A percentile compares a stretch with the other conserved stretches of the same genome.
phyloP scores from a whole-genome alignment of 352 stramenopile species.

The Phytophthora hibernalis region DNA sequence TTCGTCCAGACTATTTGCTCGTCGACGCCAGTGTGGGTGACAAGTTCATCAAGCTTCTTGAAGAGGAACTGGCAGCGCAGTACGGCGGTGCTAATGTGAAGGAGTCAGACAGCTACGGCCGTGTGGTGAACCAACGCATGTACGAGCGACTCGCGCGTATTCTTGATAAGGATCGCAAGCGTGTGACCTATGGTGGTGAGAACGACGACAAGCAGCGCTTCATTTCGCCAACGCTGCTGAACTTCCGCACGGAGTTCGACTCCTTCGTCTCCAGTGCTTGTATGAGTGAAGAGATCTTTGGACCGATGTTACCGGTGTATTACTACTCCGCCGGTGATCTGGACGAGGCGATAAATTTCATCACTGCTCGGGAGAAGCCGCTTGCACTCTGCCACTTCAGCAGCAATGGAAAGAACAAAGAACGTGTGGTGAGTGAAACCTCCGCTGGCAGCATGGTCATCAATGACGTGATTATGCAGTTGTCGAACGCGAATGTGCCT shows the following conservation, averaged over 20 bases:
- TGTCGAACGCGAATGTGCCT: slow-evolving; percentile 66
- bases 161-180: slow-evolving; percentile 51
- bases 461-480: slow-evolving; percentile 89
- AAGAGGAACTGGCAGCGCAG: slow-evolving; percentile 47
- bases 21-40: slow-evolving; percentile 86
- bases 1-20: slow-evolving; percentile 94
- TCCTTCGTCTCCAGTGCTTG: slow-evolving; percentile 57
- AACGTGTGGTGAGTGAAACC: slow-evolving; percentile 51
- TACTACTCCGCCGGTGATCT: slow-evolving; percentile 61
- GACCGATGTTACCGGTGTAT: slow-evolving; percentile 93
- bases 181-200: slow-evolving; percentile 63
- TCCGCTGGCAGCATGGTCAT: slow-evolving; percentile 66
- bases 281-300: slow-evolving; percentile 96
- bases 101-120: slow-evolving; percentile 53
- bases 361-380: slow-evolving; percentile 68
- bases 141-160: slow-evolving; percentile 53
- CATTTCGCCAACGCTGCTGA: slow-evolving; percentile 89
- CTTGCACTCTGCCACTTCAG: slow-evolving; percentile 91
- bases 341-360: slow-evolving; percentile 42
- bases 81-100: slow-evolving; percentile 61
- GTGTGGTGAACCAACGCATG: slow-evolving; percentile 80
- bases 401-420: slow-evolving; percentile 47
- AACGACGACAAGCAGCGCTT: slow-evolving; percentile 78
- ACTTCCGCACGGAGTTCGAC: slow-evolving; percentile 70
- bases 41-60: slow-evolving; percentile 51